Conservation (phyloP, 176 grass and related monocot species). For the Thalia dealbata region DNA sequence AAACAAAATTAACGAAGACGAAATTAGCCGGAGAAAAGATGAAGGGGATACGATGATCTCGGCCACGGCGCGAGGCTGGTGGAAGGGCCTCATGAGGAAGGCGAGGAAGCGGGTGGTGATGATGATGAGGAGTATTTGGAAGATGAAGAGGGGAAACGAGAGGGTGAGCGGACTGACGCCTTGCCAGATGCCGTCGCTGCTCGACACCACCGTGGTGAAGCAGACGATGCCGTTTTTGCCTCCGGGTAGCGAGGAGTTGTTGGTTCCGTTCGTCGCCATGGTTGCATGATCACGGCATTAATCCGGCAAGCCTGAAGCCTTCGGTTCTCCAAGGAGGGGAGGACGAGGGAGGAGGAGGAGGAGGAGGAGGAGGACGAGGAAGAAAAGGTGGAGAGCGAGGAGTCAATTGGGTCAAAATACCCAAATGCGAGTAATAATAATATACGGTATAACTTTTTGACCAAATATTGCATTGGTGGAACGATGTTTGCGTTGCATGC, state of each 20-base stretch:
- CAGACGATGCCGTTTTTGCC: constrained; percentile 31
- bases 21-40: too few species aligned
- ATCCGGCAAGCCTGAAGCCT: background rate
- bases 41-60: constrained; percentile 45
- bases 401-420: too few species aligned
- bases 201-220: constrained; percentile 58
- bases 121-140: constrained; percentile 44
- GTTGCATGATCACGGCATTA: background rate
- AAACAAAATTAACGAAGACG: too few species aligned
- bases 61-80: constrained; percentile 43
- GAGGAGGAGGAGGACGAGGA: too few species aligned
- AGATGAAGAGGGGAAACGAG: constrained; percentile 52
- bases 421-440: too few species aligned
- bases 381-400: too few species aligned
- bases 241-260: background rate
- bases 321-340: too few species aligned
- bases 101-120: constrained; percentile 29
- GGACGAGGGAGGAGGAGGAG: too few species aligned
- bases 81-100: constrained; percentile 43
- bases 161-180: constrained; percentile 40
- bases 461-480: too few species aligned
- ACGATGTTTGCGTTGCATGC: too few species aligned
- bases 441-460: too few species aligned
- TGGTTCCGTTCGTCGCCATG: background rate
- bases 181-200: constrained; percentile 47